Base-by-base conservation (phyloP, 805 yeast species). In the Cyberlindnera euphorbiae region DNA sequence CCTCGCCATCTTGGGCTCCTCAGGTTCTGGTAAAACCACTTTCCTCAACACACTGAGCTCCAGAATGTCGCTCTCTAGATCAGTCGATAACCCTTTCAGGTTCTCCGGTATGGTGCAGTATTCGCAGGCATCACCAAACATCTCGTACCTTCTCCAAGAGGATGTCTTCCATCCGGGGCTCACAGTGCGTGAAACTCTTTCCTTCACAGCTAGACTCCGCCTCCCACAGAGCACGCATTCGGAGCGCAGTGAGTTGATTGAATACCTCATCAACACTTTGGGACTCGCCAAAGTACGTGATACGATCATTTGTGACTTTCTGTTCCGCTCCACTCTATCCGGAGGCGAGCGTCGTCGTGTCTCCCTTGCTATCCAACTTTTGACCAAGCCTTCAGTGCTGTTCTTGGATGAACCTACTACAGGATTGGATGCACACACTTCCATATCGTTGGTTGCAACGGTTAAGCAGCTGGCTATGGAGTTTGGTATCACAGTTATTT, bases 361-460 rank as follows among this genome's bases (percentile, higher is more conserved):
- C 4, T 79, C 89, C 30, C 72, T 86, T 25, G 95, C 86, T 0
- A 73, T 85, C 13, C 95, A 86, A 55, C 62, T 86, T 52, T 64
- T 86, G 32, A 73, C 83, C 6, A 82, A 78, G 45, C 95, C 95
- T 0, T 75, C 88, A 0, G 63, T 86, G 2, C 58, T 87, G 41
- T 85, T 85, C 49, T 59, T 86, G 28, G 96, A 86, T 56, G 95
- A 86, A 49, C 95, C 95, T 6, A 86, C 95, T 1, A 85, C 95
- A 0, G 95, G 95, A 1, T 60, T 86, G 23, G 95, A 86, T 57
- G 79, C 94, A 5, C 77, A 76, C 42, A 78, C 88, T 10, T 89
- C 95, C 0, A 73, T 68, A 45, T 61, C 77, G 38, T 63, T 86
- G 24, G 71, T 86, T 12, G 63, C 69, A 30, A 75, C 85, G 0